Evolutionary conservation across 2,329 filamentous ascomycete genomes (phyloP).

Genomic region (Penicillium sp.): DNA sequence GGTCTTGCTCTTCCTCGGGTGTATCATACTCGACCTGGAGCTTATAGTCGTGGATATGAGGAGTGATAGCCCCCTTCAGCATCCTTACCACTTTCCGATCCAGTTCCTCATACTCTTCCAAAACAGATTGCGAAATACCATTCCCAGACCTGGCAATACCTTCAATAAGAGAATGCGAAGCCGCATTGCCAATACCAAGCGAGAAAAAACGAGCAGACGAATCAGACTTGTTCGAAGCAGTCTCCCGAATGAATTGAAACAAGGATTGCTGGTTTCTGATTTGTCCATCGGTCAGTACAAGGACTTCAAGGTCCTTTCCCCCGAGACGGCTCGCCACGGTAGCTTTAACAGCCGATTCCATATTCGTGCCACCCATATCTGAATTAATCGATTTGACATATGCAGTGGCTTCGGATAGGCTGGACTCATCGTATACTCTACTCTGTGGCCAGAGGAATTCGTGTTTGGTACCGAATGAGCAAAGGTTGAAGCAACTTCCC

Average conservation of each 20-base stretch:
- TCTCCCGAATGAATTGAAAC: conserved; percentile 53
- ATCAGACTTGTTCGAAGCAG: conserved; percentile 30
- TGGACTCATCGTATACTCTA: conserved; percentile 50
- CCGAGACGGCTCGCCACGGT: conserved; percentile 52
- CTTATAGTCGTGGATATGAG: conserved; percentile 67
- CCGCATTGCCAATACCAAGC: conserved; percentile 57
- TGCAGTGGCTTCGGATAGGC: conserved; percentile 48
- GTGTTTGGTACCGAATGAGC: conserved; percentile 57
- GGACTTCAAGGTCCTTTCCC: conserved; percentile 56
- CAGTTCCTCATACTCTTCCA: conserved; percentile 66
- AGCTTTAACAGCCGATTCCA: conserved; percentile 53
- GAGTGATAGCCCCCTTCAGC: conserved; percentile 71
- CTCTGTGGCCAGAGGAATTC: conserved; percentile 56
- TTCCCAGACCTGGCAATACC: conserved; percentile 63
- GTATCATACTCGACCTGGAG: conserved; percentile 65
- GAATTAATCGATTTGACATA: conserved; percentile 51
- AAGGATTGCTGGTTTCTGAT: conserved; percentile 55
- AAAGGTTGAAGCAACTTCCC: conserved; percentile 62
- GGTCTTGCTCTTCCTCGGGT: conserved; percentile 30
- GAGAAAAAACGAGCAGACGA: conserved; percentile 59
- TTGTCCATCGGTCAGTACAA: conserved; percentile 62
- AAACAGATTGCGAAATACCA: conserved; percentile 66
- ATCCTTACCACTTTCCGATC: conserved; percentile 72
- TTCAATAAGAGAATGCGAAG: conserved; percentile 62
- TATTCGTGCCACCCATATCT: conserved; percentile 60